phyloP scores from a whole-genome alignment of 208 protist species.

The Perkinsela sp. region DNA sequence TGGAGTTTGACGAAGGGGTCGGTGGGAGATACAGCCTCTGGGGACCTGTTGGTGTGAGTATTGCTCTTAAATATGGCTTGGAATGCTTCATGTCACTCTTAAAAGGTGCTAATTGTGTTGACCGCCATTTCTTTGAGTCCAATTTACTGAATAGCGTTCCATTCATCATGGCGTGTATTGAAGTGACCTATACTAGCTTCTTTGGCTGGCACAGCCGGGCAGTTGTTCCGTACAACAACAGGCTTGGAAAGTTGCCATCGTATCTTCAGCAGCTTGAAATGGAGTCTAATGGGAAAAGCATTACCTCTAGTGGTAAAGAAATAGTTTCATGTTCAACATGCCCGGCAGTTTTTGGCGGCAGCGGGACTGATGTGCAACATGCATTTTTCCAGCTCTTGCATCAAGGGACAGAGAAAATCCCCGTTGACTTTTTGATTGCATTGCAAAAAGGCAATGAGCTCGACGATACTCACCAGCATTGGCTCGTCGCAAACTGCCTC shows the following conservation, averaged over 20 bases:
- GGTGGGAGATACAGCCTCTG: conserved; percentile 88
- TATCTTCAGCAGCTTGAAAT: conserved; percentile 92
- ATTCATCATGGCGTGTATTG: conserved; percentile 69
- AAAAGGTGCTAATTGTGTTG: conserved; percentile 42
- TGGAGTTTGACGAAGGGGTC: conserved; percentile 89
- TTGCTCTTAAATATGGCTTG: conserved; percentile 75
- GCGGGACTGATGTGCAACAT: conserved; percentile 68
- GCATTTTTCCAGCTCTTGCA: conserved; percentile 91
- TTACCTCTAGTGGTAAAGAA: conserved; percentile 10
- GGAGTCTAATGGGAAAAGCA: conserved; percentile 83
- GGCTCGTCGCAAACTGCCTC: conserved; percentile 83
- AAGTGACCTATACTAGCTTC: conserved; percentile 91
- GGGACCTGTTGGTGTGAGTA: conserved; percentile 78
- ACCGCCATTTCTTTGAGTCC: conserved; percentile 35
- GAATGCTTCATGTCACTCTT: conserved; percentile 78
- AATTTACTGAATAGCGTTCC: conserved; percentile 57
- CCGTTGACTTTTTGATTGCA: conserved; percentile 77
- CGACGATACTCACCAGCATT: conserved; percentile 56
- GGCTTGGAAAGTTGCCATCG: conserved; percentile 76
- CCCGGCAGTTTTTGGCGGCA: conserved; percentile 82
- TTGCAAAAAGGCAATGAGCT: conserved; percentile 65
- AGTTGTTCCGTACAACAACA: conserved; percentile 90
- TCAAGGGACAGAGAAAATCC: conserved; percentile 81
- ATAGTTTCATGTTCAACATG: conserved; percentile 54
- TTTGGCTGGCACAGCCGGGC: conserved; percentile 70